phyloP scores from a whole-genome alignment of 768 basidiomycete species.

The Nidula microcarpa region DNA sequence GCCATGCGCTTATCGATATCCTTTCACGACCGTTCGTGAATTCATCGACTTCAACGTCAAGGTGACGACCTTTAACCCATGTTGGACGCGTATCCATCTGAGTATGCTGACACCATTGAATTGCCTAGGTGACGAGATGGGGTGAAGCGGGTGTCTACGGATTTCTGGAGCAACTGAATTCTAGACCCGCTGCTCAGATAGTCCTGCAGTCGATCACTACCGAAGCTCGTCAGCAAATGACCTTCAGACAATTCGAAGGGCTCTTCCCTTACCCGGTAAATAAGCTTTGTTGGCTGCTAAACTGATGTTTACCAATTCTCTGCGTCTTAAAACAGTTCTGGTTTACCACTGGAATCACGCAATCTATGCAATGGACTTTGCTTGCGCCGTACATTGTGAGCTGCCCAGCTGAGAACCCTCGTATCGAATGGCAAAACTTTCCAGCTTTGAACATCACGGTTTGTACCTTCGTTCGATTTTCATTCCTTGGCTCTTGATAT shows the following conservation, averaged over 20 bases:
- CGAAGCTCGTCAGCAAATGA: constrained; percentile 7
- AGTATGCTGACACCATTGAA: not conserved
- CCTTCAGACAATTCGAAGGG: constrained; percentile 7
- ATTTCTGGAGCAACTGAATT: constrained; percentile 8
- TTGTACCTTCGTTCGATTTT: not conserved
- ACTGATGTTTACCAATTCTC: not conserved
- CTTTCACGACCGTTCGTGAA: constrained; percentile 52
- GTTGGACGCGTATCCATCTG: too few relatives aligned
- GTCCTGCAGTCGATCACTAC: constrained; percentile 6
- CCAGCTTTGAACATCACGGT: constrained; percentile 40
- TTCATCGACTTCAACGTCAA: constrained; percentile 46
- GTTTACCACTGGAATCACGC: constrained; percentile 44
- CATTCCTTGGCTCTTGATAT: not conserved
- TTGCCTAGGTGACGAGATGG: not conserved
- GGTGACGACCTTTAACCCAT: too few relatives aligned
- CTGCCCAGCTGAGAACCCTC: constrained; percentile 46
- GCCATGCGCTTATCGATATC: constrained; percentile 55
- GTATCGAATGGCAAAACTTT: constrained; percentile 47
- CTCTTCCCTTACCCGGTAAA: constrained; percentile 6
- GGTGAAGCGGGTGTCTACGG: constrained; percentile 6
- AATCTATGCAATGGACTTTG: constrained; percentile 56
- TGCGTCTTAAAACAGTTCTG: not conserved
- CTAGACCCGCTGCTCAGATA: constrained; percentile 5
- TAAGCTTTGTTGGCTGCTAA: too few relatives aligned
- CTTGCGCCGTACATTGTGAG: constrained; percentile 43